phyloP scores from a whole-genome alignment of 345 rosid species.

The Populus tremula region DNA sequence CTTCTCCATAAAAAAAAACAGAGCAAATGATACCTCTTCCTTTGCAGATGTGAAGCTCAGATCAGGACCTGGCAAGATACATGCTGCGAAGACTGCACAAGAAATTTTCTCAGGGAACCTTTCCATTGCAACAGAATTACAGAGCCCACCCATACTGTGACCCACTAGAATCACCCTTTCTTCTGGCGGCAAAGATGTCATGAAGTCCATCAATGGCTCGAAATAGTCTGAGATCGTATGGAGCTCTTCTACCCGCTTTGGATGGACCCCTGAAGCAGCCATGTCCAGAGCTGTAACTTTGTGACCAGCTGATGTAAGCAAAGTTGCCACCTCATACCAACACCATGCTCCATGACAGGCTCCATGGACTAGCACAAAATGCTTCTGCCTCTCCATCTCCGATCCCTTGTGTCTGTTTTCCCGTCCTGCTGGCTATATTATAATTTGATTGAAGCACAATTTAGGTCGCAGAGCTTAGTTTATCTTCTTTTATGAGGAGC shows the following conservation, averaged over 20 bases:
- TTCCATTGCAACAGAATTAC: conserved; percentile 41
- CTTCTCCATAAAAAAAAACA: no score
- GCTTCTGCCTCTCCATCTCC: conserved; percentile 6
- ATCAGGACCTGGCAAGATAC: conserved; percentile 36
- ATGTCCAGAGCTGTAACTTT: conserved; percentile 32
- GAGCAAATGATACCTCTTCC: conserved; percentile 31
- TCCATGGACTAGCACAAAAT: conserved; percentile 30
- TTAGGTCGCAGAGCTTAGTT: no score
- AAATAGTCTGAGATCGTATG: conserved; percentile 26
- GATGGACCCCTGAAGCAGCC: conserved; percentile 33
- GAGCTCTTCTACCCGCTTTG: conserved; percentile 22
- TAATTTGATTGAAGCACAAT: background rate
- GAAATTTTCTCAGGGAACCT: conserved; percentile 39
- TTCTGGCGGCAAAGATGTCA: conserved; percentile 24
- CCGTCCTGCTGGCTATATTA: background rate
- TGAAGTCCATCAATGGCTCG: conserved; percentile 35
- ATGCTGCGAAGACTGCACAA: conserved; percentile 31
- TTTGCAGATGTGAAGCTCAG: conserved; percentile 14
- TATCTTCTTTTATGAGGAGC: background rate
- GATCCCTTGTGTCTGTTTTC: background rate
- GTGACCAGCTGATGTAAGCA: conserved; percentile 25
- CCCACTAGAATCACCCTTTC: conserved; percentile 46
- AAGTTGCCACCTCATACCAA: conserved; percentile 36
- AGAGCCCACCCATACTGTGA: conserved; percentile 36
- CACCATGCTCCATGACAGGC: conserved; percentile 38